phyloP scores from a whole-genome alignment of 306 rosid genomes.

The Prunus fruticosa region DNA sequence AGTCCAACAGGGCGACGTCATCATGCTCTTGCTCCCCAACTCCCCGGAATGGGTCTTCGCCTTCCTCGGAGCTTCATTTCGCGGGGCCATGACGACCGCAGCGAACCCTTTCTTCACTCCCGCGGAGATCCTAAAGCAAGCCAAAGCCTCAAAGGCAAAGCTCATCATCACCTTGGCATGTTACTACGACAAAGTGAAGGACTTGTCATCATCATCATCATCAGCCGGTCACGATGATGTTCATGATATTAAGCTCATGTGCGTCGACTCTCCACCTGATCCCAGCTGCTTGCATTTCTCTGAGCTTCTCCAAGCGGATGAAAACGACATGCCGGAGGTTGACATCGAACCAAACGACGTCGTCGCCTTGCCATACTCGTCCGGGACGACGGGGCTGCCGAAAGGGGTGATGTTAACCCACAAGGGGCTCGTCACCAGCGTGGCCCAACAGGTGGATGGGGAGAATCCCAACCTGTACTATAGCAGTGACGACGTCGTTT shows the following conservation, averaged over 20 bases:
- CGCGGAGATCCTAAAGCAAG: constrained; percentile 58
- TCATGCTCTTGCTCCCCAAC: constrained; percentile 72
- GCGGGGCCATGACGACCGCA: constrained; percentile 57
- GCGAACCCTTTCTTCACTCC: constrained; percentile 73
- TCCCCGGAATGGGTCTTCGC: constrained; percentile 66
- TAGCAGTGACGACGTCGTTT: constrained; percentile 43
- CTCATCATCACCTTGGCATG: constrained; percentile 46
- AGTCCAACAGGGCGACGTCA: constrained; percentile 42
- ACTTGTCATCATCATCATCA: not conserved
- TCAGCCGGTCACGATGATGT: not conserved
- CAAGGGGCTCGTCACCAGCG: constrained; percentile 70
- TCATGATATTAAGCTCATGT: constrained; percentile 31
- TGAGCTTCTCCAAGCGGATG: constrained; percentile 28
- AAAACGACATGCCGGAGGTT: constrained; percentile 19
- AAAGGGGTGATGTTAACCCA: constrained; percentile 89
- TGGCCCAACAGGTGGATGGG: constrained; percentile 81
- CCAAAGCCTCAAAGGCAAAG: constrained; percentile 53
- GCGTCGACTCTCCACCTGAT: constrained; percentile 37
- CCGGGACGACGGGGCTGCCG: constrained; percentile 74
- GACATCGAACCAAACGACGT: constrained; percentile 46
- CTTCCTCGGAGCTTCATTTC: constrained; percentile 57
- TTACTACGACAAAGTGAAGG: constrained; percentile 58
- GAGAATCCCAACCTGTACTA: constrained; percentile 74
- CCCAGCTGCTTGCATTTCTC: constrained; percentile 47
- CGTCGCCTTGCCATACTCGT: constrained; percentile 76